Evolutionary conservation across 1,284 basidiomycete genomes (phyloP), one percentile per base, ranked within the genome.

Genomic region (Tausonia pullulans): DNA sequence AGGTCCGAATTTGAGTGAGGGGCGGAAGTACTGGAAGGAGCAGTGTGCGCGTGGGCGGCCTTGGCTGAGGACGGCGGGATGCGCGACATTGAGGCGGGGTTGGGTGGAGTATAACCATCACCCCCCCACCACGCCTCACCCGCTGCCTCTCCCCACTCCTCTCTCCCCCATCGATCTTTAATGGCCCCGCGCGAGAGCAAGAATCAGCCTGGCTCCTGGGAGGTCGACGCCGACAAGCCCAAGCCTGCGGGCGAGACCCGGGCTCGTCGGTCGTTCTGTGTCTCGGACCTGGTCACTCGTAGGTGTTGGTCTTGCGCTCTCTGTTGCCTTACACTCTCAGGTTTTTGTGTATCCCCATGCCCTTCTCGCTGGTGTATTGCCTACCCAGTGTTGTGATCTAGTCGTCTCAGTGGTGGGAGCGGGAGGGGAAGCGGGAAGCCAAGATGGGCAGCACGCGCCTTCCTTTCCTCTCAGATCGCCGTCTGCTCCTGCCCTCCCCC

Each of bases 211-310:
- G 77, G 76, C 9, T 77, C 76, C 5, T 78, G 76, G 76, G 77
- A 78, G 68, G 70, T 78, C 51, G 72, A 76, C 67, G 70, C 81
- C 58, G 72, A 81, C 39, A 74, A 77, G 16, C 78, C 80, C 8
- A 74, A 75, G 68, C 74, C 73, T 10, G 69, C 75, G 14, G 84
- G 83, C 67, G 84, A 88, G 72, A 84, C 86, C 9, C 80, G 81
- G 58, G 78, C 83, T 27, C 84, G 90, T 60, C 82, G 92, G 54
- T 79, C 85, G 43, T 84, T 85, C 49, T 81, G 85, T 62, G 77
- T 82, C 43, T 86, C 93, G 71, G 78, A 76, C 52, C 83, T 96
- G 49, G 80, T 90, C 50, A 85, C 83, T 1, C 82, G 76, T 78
- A 62, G 72, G 76, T 75, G 6, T 1, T 27, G 3, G 5, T 14